These are phyloP conservation scores for Bryum argenteum DNA, from an alignment of 225 moss, liverwort and hornwort species.

Conservation along the genomic window DNA sequence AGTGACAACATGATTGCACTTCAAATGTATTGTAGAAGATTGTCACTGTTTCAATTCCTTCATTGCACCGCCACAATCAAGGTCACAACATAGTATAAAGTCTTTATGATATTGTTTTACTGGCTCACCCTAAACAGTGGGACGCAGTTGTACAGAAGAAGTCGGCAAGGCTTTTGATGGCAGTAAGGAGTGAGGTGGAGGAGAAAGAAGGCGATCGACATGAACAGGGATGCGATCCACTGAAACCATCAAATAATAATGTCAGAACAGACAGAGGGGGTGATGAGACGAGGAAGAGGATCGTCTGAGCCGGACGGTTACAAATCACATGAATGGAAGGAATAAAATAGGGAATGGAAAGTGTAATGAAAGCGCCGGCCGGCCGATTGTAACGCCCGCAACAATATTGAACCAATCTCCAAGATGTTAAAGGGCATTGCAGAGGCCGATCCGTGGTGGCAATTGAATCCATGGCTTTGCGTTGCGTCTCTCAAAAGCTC, in stretches of 20 bases:
- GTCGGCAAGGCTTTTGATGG: conserved; percentile 22
- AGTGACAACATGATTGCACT: background rate
- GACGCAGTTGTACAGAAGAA: conserved; percentile 18
- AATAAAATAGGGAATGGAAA: conserved; percentile 1
- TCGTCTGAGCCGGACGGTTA: conserved; percentile 45
- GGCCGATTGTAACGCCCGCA: conserved; percentile 7
- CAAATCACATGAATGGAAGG: background rate
- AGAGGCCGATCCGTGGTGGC: conserved; percentile 19
- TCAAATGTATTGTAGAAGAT: background rate
- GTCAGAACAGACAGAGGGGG: background rate
- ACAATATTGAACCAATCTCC: background rate
- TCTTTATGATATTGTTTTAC: no score
- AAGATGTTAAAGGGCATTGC: conserved; percentile 33
- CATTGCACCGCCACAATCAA: background rate
- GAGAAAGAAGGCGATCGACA: conserved; percentile 25
- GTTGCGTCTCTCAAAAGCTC: conserved; percentile 28
- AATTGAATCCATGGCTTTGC: background rate
- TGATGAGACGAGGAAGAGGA: conserved; percentile 16
- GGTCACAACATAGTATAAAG: background rate
- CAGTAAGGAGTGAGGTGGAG: conserved; percentile 23
- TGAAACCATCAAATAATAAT: no score
- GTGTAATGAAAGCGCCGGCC: conserved; percentile 11
- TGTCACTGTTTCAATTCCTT: background rate
- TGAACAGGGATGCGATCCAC: background rate
- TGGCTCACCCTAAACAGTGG: background rate